These are phyloP conservation scores for Aspergillus costaricaensis DNA, from an alignment of 2,329 filamentous ascomycete species.

Conservation along the genomic window DNA sequence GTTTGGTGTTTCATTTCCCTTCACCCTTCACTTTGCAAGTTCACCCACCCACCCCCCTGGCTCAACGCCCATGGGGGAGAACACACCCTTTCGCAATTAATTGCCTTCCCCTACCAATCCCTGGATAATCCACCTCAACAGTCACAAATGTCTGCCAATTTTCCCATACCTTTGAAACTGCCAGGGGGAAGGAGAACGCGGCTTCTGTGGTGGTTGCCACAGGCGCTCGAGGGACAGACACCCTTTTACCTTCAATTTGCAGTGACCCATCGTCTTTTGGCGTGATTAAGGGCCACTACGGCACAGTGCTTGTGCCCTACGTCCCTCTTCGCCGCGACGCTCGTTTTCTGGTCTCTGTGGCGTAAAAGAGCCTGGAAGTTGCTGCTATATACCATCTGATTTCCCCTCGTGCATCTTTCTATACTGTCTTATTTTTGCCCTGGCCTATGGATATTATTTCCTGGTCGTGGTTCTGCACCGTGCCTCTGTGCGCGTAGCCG, in stretches of 20 bases:
- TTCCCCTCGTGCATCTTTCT: background rate
- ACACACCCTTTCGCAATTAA: background rate
- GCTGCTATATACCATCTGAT: background rate
- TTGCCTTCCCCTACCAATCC: background rate
- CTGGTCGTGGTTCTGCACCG: background rate
- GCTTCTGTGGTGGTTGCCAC: background rate
- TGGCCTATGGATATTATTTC: background rate
- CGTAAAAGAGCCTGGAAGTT: background rate
- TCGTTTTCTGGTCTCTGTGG: background rate
- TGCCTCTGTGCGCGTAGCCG: background rate
- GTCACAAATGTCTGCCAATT: background rate
- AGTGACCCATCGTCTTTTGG: background rate
- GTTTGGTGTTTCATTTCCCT: slow-evolving; percentile 8
- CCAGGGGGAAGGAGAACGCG: background rate
- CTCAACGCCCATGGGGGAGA: background rate
- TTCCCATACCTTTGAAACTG: background rate
- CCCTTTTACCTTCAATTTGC: background rate
- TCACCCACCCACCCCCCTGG: background rate
- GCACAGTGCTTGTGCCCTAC: background rate
- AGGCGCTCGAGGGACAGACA: background rate
- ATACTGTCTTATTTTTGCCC: background rate
- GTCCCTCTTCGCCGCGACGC: background rate
- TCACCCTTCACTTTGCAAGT: slow-evolving; percentile 1
- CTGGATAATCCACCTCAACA: background rate
- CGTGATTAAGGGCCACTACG: slow-evolving; percentile 7